Evolutionary conservation across 163 green algal species (phyloP), one percentile per base, ranked within the genome.

Genomic region (Coccomyxa subellipsoidea): DNA sequence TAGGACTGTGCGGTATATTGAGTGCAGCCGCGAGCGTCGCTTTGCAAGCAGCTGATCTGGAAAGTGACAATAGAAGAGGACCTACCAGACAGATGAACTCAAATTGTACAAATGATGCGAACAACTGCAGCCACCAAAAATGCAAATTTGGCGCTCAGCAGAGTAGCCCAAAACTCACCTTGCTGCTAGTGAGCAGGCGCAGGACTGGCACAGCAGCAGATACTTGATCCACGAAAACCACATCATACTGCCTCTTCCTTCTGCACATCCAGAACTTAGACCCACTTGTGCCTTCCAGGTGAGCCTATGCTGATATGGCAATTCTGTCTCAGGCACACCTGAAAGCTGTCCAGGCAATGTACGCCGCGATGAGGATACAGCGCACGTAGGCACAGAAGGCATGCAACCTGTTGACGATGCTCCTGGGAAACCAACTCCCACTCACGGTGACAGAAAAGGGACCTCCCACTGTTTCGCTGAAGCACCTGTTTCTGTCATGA

Each of bases 21-120:
- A 27, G 76, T 94, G 93, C 69, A 98, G 82, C 5, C 79, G 1
- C 0, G 91, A 94, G 5, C 54, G 66, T 18, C 88, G 89, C 1
- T 85, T 40, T 0, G 93, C 90, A 54, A 99, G 92, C 80, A 99
- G 90, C 37, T 97, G 81, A 87, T 99, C 96, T 3, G 96, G 96
- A 85, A 97, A 99, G 87, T 99, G 96, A 92, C 96, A 99, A 84
- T 99, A 99, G 87, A 99, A 99, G 36, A 99, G 84, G 8, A 98
- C 86, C 75, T 88, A 89, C 73, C 84, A 5, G 34, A 59, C 27
- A 90, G 29, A 38, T n/a, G n/a, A n/a, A n/a, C n/a, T n/a, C n/a
- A n/a, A n/a, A n/a, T n/a, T n/a, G n/a, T n/a, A n/a, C n/a, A n/a
- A n/a, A n/a, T n/a, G n/a, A n/a, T n/a, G n/a, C n/a, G n/a, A n/a